A percentile compares a stretch with the other conserved stretches of the same genome.
These are phyloP conservation scores for Tolypocladium inflatum DNA, from an alignment of 2,329 filamentous ascomycete species.

Conservation along the genomic window DNA sequence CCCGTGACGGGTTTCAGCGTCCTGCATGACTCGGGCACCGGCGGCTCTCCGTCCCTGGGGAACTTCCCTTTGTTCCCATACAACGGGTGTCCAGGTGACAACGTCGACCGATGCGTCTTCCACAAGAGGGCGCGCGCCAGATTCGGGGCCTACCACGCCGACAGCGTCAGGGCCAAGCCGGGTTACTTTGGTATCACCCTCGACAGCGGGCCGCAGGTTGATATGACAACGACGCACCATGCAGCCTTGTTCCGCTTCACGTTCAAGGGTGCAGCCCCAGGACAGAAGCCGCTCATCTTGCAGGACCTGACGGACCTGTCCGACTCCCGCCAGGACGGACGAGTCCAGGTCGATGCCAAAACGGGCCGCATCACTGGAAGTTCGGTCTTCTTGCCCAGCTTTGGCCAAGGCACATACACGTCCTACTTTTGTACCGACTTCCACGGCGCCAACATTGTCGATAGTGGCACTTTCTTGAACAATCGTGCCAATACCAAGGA, in stretches of 20 bases:
- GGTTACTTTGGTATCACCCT: slow-evolving; percentile 58
- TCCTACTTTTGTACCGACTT: slow-evolving; percentile 63
- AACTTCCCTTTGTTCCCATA: slow-evolving; percentile 68
- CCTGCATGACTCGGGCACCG: slow-evolving; percentile 51
- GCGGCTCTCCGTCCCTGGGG: slow-evolving; percentile 52
- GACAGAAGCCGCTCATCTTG: slow-evolving; percentile 47
- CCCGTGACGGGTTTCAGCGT: slow-evolving; percentile 45
- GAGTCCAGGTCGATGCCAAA: slow-evolving; percentile 43
- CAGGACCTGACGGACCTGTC: slow-evolving; percentile 58
- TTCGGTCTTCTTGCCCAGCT: slow-evolving; percentile 54
- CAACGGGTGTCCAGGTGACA: slow-evolving; percentile 47
- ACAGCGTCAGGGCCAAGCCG: slow-evolving; percentile 45
- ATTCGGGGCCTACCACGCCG: slow-evolving; percentile 36
- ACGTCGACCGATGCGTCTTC: slow-evolving; percentile 53
- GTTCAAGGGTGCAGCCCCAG: slow-evolving; percentile 35
- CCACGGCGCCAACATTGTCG: slow-evolving; percentile 43
- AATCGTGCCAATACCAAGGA: slow-evolving; percentile 40
- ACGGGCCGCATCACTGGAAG: slow-evolving; percentile 55
- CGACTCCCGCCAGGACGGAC: slow-evolving; percentile 48
- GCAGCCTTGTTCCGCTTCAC: slow-evolving; percentile 57
- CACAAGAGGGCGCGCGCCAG: slow-evolving; percentile 33
- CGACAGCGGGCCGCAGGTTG: slow-evolving; percentile 45
- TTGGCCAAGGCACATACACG: slow-evolving; percentile 51
- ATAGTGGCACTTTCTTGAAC: slow-evolving; percentile 53
- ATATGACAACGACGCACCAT: slow-evolving; percentile 60